Conservation (phyloP, 768 basidiomycete species). For the Lactarius hengduanensis region DNA sequence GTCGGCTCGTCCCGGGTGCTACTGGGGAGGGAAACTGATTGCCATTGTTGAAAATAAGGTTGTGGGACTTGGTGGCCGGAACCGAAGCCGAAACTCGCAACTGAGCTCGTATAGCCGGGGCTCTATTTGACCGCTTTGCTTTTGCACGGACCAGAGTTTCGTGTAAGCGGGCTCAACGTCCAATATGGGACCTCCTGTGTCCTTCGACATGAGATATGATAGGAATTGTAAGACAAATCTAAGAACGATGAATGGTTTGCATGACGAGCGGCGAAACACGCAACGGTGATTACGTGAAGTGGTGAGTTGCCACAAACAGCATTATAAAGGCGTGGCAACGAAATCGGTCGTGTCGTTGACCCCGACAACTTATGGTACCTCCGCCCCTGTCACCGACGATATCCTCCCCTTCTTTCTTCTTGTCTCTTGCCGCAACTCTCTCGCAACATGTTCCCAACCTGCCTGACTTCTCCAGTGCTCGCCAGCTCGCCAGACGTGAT, state of each 20-base stretch:
- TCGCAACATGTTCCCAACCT: constrained; percentile 29
- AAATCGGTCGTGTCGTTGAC: not conserved
- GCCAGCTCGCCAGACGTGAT: constrained; percentile 37
- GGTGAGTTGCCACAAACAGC: not conserved
- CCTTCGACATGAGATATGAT: not conserved
- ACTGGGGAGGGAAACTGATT: too few species aligned
- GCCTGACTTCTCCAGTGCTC: constrained; percentile 20
- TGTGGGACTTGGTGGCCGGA: too few species aligned
- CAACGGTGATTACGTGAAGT: not conserved
- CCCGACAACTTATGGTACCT: constrained; percentile 28
- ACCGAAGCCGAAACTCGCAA: not conserved
- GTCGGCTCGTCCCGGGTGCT: not conserved
- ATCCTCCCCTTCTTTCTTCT: constrained; percentile 23
- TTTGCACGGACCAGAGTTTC: too few species aligned
- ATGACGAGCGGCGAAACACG: not conserved
- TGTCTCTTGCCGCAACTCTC: constrained; percentile 26
- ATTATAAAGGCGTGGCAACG: constrained; percentile 11
- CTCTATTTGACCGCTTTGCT: too few species aligned
- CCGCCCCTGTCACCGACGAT: constrained; percentile 18
- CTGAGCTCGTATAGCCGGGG: not conserved
- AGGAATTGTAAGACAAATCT: not conserved
- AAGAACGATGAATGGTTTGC: not conserved
- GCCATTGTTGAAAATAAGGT: too few species aligned
- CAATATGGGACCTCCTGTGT: too few species aligned
- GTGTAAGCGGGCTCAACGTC: too few species aligned